Percentiles rank a stretch among this genome's conserved stretches.
phyloP scores from a whole-genome alignment of 345 rosid species.

The Alliaria petiolata region DNA sequence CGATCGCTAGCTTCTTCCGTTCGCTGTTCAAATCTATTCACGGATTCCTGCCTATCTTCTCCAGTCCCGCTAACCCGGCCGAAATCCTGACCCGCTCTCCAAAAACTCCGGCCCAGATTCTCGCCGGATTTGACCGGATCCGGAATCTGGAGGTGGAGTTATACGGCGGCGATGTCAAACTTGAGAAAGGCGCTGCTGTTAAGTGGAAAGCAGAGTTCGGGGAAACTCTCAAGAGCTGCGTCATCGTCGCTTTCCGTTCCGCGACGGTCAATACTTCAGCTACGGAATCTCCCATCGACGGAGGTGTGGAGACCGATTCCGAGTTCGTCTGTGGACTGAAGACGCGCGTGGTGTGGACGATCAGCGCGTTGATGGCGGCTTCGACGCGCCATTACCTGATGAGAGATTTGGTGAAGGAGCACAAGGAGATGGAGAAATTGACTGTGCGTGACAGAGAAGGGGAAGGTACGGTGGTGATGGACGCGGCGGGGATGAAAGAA shows the following conservation, averaged over 20 bases:
- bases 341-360: conserved; percentile 39
- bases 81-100: conserved; percentile 11
- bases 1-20: conserved; percentile 25
- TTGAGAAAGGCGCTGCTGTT: conserved; percentile 35
- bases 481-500: conserved; percentile 28
- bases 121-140: conserved; percentile 32
- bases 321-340: conserved; percentile 34
- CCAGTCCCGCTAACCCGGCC: not conserved
- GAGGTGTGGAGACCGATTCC: conserved; percentile 17
- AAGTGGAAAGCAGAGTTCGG: conserved; percentile 38
- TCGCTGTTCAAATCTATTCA: conserved; percentile 29
- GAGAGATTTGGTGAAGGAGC: conserved; percentile 33
- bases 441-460: conserved; percentile 24
- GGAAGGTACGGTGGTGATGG: conserved; percentile 34
- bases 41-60: conserved; percentile 20
- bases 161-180: conserved; percentile 27
- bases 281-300: conserved; percentile 5
- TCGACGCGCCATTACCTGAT: conserved; percentile 30
- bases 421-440: conserved; percentile 26
- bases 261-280: conserved; percentile 24
- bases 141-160: conserved; percentile 30
- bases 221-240: conserved; percentile 26
- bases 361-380: conserved; percentile 36
- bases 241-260: conserved; percentile 33
- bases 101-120: conserved; percentile 31